Conservation (phyloP, 768 basidiomycete species). For the Pulveroboletus frians region DNA sequence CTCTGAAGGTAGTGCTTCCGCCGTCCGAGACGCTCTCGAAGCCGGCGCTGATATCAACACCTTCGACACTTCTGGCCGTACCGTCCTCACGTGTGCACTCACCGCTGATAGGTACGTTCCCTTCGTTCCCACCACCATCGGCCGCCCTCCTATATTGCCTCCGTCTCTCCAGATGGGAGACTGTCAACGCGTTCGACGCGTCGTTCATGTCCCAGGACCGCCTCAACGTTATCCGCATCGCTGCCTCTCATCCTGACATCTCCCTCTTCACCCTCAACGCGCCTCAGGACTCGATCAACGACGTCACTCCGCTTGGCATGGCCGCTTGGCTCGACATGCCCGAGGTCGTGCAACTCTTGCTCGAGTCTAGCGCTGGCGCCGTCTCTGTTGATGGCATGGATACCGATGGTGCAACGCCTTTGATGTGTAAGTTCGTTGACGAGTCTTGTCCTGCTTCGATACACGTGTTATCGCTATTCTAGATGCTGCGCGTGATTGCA, state of each 20-base stretch:
- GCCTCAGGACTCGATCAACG: conserved; percentile 63
- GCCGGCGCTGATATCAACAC: conserved; percentile 67
- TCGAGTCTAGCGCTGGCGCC: conserved; percentile 55
- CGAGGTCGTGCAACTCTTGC: conserved; percentile 54
- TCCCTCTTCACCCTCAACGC: conserved; percentile 70
- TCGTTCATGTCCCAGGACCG: conserved; percentile 56
- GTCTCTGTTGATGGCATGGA: conserved; percentile 75
- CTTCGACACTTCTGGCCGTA: conserved; percentile 55
- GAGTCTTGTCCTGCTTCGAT: background rate
- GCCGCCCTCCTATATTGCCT: conserved; percentile 2
- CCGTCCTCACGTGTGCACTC: conserved; percentile 62
- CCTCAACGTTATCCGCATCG: conserved; percentile 50
- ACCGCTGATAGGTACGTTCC: conserved; percentile 61
- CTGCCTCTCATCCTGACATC: conserved; percentile 52
- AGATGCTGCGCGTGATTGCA: conserved; percentile 78
- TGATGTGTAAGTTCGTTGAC: conserved; percentile 65
- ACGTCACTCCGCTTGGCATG: conserved; percentile 73
- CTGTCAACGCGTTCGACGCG: conserved; percentile 66
- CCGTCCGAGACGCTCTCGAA: conserved; percentile 48
- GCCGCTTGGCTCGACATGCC: conserved; percentile 73
- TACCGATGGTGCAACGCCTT: conserved; percentile 66
- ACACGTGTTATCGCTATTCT: conserved; percentile 3
- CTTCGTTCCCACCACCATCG: conserved; percentile 1
- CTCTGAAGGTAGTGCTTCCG: conserved; percentile 49
- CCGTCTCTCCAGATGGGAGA: conserved; percentile 50